These are phyloP conservation scores for Apophysomyces elegans DNA, from an alignment of 371 early-diverging fungal genomes.

Conservation along the genomic window DNA sequence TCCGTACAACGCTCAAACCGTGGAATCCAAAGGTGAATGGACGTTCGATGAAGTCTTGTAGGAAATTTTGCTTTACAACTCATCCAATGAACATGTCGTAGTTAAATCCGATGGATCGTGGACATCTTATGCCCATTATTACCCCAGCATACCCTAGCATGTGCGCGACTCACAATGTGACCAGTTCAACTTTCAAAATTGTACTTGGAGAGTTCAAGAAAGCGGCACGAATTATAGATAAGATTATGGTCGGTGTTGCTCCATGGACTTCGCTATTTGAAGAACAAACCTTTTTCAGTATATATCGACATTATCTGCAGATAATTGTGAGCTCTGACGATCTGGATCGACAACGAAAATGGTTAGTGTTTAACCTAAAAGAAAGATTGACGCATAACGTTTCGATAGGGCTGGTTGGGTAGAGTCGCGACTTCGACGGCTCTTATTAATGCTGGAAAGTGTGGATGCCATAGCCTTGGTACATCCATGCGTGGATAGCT, in stretches of 20 bases:
- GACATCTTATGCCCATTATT: slow-evolving; percentile 99
- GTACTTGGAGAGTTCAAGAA: slow-evolving; percentile 89
- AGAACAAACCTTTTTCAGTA: slow-evolving; percentile 88
- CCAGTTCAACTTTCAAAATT: slow-evolving; percentile 85
- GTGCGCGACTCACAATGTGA: slow-evolving; percentile 99
- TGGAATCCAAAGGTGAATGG: slow-evolving; percentile 94
- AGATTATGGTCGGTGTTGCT: slow-evolving; percentile 73
- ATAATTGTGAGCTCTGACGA: slow-evolving; percentile 81
- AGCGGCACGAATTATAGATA: slow-evolving; percentile 68
- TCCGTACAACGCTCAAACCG: slow-evolving; percentile 78
- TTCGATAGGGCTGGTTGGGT: slow-evolving; percentile 71
- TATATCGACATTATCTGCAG: slow-evolving; percentile 93
- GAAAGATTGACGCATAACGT: too few relatives aligned
- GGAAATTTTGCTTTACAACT: too few relatives aligned
- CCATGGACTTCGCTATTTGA: slow-evolving; percentile 77
- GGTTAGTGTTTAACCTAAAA: slow-evolving; percentile 37
- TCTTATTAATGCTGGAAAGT: slow-evolving; percentile 87
- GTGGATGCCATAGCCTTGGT: slow-evolving; percentile 81
- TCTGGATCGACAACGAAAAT: slow-evolving; percentile 73
- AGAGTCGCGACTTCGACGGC: slow-evolving; percentile 92
- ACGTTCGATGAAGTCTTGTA: too few relatives aligned
- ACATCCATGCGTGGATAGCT: slow-evolving; percentile 92
- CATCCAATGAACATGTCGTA: slow-evolving; percentile 18
- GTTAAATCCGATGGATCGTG: slow-evolving; percentile 86
- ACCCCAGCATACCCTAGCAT: slow-evolving; percentile 99